Conservation (phyloP, 1,284 basidiomycete genomes). For the Cryptococcus sp. region DNA sequence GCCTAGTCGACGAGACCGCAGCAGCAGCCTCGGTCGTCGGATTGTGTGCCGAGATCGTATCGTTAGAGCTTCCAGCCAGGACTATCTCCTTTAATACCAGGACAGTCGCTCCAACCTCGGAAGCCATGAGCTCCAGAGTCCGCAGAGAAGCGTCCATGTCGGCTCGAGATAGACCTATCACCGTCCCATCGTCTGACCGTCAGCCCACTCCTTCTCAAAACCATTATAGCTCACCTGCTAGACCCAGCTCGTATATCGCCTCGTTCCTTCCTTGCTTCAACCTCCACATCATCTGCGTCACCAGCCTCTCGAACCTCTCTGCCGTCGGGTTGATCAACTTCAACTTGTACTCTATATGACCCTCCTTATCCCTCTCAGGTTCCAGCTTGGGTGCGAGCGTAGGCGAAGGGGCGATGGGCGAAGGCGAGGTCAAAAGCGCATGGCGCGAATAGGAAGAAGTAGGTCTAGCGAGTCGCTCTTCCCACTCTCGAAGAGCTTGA, state of each 20-base stretch:
- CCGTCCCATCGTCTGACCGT: constrained; percentile 66
- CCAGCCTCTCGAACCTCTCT: constrained; percentile 54
- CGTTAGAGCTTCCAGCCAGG: constrained; percentile 12
- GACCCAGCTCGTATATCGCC: constrained; percentile 87
- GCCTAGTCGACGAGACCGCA: too few relatives aligned
- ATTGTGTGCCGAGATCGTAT: too few relatives aligned
- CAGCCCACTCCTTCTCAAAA: neutral
- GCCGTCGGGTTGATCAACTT: constrained; percentile 44
- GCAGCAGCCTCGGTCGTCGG: too few relatives aligned
- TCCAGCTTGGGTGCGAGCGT: constrained; percentile 30
- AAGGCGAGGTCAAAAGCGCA: constrained; percentile 22
- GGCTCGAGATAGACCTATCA: constrained; percentile 67
- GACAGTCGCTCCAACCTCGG: constrained; percentile 82
- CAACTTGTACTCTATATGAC: constrained; percentile 49
- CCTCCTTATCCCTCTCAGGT: constrained; percentile 45
- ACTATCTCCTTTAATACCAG: constrained; percentile 76
- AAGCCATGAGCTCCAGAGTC: constrained; percentile 85
- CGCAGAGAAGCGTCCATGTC: constrained; percentile 74
- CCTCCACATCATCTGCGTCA: constrained; percentile 92
- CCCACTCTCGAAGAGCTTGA: constrained; percentile 39
- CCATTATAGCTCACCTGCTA: constrained; percentile 46
- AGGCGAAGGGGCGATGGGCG: constrained; percentile 3
- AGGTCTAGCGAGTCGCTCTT: constrained; percentile 25
- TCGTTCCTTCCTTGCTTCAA: constrained; percentile 84
- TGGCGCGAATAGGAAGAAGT: constrained; percentile 27